phyloP scores from a whole-genome alignment of 139 green algal species.

The Coelastrella sp. region DNA sequence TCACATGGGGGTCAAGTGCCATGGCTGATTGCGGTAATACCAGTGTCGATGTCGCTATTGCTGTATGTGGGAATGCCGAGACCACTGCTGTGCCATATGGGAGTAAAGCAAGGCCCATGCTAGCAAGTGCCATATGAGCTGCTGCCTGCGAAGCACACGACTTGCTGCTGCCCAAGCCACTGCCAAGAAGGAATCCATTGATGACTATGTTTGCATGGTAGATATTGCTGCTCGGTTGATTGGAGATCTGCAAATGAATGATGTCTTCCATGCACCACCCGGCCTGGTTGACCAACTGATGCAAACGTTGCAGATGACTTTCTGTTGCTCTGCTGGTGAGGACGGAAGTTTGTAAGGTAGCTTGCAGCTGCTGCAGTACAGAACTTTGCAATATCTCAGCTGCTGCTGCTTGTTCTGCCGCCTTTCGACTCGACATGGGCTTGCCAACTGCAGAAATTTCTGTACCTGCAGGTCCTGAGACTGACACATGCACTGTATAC shows the following conservation, averaged over 20 bases:
- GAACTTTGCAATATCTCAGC: not conserved
- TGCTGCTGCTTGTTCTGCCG: not conserved
- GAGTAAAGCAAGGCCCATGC: not conserved
- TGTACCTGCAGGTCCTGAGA: not conserved
- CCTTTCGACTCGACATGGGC: not conserved
- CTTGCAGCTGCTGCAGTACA: not conserved
- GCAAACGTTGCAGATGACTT: not conserved
- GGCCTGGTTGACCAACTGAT: not conserved
- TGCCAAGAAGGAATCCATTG: not conserved
- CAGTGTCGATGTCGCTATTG: not conserved
- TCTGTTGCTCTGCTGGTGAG: not conserved
- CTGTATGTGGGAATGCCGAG: not conserved
- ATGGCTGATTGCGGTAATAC: not conserved
- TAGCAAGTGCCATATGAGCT: not conserved
- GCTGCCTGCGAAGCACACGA: not conserved
- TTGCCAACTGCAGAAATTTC: not conserved
- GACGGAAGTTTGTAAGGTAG: not conserved
- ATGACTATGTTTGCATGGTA: not conserved
- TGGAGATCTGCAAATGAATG: not conserved
- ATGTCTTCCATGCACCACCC: constrained; percentile 2
- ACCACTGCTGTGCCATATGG: not conserved
- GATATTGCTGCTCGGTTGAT: not conserved
- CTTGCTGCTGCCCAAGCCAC: not conserved
- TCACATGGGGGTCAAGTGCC: too few relatives aligned
- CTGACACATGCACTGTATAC: not conserved